Evolutionary conservation across 495 filamentous ascomycete species (phyloP), one percentile per base, ranked within the genome.

Genomic region (Apiosordaria backusii): DNA sequence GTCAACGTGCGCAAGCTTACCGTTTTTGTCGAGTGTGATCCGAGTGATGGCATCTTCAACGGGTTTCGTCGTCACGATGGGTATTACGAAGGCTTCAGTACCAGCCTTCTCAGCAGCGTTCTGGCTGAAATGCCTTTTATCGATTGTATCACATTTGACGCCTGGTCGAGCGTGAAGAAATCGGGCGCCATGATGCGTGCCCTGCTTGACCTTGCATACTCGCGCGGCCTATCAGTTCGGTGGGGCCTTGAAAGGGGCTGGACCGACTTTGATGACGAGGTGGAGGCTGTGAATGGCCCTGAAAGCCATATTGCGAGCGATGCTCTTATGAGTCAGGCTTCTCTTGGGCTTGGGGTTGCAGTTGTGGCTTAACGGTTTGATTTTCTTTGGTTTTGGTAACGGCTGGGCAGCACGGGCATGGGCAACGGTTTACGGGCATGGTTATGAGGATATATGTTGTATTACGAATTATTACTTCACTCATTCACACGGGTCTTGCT

Each of bases 21-120:
- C 61, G 84, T 97, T 0, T 93, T 92, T 71, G 84, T 94, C 24
- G 86, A 96, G 76, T 85, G 82, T 69, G 92, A 97, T 72, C 91
- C 92, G 0, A 89, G 87, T 27, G 84, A 90, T 70, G 83, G 83
- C 27, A 75, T 89, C 3, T 94, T 92, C 74, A 85, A 85, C 53
- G 90, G 90, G 0, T 96, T 91, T 75, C 85, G 91, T 16, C 84
- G 83, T 27, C 80, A 85, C 21, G 85, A 89, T 29, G 82, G 82
- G 7, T 93, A 89, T 72, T 97, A 92, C 71, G 92, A 92, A 23
- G 76, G 79, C 18, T 97, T 96, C 70, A 88, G 83, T 1, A 80
- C 81, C 13, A 72, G 76, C 4, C 72, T 97, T 40, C 65, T 95
- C 21, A 77, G 75, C 18, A 74, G 81, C 40, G 82, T 94, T 7